A percentile compares a stretch with the other conserved stretches of the same genome.
Evolutionary conservation across 139 green algal species (phyloP).

Genomic region (Micromonas pusilla): DNA sequence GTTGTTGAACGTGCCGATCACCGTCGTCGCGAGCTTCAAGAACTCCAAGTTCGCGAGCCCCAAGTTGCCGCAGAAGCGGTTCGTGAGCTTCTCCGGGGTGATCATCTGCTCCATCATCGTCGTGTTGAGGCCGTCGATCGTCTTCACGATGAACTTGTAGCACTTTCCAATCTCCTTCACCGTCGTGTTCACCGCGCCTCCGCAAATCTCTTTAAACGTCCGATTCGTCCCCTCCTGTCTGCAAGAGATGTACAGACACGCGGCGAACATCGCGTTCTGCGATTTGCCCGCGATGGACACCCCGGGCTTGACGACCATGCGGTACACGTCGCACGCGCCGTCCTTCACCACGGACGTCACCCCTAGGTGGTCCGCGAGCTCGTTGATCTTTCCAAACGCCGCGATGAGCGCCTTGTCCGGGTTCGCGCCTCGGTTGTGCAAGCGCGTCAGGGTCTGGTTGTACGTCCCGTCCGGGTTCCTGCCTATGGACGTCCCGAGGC

Average conservation of each 20-base stretch:
- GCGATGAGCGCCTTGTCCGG: constrained; percentile 41
- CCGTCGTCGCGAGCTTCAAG: neutral
- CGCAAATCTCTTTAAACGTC: constrained; percentile 72
- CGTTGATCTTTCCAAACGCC: constrained; percentile 36
- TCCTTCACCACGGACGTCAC: constrained; percentile 52
- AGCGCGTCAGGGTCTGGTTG: constrained; percentile 17
- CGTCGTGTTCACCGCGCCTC: constrained; percentile 48
- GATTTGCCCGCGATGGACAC: constrained; percentile 8
- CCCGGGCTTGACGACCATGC: constrained; percentile 33
- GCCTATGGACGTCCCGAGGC: constrained; percentile 69
- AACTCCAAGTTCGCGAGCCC: constrained; percentile 6
- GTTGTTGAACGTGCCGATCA: neutral
- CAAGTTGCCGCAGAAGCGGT: constrained; percentile 24
- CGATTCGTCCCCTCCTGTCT: constrained; percentile 54
- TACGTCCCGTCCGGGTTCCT: constrained; percentile 28
- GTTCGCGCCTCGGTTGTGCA: constrained; percentile 33
- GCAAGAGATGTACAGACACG: constrained; percentile 73
- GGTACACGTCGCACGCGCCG: constrained; percentile 58
- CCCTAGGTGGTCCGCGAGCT: constrained; percentile 21
- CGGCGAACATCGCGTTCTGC: constrained; percentile 57
- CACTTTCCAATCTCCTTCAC: constrained; percentile 65
- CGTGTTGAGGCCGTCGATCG: constrained; percentile 31
- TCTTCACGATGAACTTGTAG: constrained; percentile 53
- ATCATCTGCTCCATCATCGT: constrained; percentile 25
- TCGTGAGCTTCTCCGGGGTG: constrained; percentile 19